Conservation (phyloP, 345 rosid species). For the Brassica napus region DNA sequence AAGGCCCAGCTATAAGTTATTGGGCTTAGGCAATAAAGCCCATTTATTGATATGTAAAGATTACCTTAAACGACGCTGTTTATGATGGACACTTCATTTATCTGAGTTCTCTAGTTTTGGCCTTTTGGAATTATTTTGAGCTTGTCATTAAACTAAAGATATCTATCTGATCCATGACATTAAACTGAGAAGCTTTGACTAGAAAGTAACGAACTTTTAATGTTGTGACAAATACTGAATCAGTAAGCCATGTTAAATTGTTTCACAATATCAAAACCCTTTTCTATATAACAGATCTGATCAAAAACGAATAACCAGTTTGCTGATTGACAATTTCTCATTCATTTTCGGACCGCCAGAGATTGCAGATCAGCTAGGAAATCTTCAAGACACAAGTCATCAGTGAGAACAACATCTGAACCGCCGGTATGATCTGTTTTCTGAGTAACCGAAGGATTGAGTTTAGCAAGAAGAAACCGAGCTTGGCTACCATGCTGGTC, state of each 20-base stretch:
- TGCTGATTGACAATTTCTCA: background rate
- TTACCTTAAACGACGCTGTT: background rate
- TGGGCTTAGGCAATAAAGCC: conserved; percentile 23
- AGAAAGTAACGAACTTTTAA: background rate
- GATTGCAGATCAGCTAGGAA: conserved; percentile 80
- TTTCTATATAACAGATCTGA: background rate
- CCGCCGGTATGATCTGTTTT: conserved; percentile 57
- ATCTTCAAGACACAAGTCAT: conserved; percentile 87
- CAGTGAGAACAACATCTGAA: conserved; percentile 77
- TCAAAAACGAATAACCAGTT: background rate
- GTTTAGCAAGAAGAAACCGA: conserved; percentile 93
- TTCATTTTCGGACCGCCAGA: conserved; percentile 68
- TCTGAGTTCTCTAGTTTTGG: background rate
- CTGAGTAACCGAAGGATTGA: conserved; percentile 96
- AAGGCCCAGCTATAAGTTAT: background rate
- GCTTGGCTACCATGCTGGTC: conserved; percentile 96
- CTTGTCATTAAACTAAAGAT: background rate
- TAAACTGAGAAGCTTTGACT: background rate
- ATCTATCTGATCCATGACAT: background rate
- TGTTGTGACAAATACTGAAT: background rate
- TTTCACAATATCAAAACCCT: conserved; percentile 5
- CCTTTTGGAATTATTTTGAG: background rate
- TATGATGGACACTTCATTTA: too few relatives aligned
- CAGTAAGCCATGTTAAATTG: background rate
- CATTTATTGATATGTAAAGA: background rate